Evolutionary conservation across 2,329 filamentous ascomycete species (phyloP), one percentile per base, ranked within the genome.

Genomic region (Cladophialophora exuberans): DNA sequence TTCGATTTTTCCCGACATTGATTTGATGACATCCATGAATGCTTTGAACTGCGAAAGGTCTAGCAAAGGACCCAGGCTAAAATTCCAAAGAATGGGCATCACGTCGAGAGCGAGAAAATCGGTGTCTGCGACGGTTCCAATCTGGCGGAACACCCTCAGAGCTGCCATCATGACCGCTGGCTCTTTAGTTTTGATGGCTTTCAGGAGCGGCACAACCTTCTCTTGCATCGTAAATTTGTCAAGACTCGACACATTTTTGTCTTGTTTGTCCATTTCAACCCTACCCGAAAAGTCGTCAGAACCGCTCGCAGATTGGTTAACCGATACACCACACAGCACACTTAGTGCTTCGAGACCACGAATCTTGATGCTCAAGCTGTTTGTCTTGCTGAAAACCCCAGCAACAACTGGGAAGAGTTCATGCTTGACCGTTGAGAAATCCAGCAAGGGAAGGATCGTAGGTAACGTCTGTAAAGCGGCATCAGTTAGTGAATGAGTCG

Each of bases 141-240:
- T 87, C 44, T 96, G 88, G 45, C 83, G 84, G 62, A 97, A 85
- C 1, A 97, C 90, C 52, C 86, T 87, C 28, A 97, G 78, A 0
- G 91, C 88, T 4, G 93, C 92, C 79, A 97, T 88, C 89, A 97
- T 97, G 7, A 99, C 94, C 6, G 91, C 92, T 0, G 94, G 94
- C 70, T 99, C 94, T 69, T 96, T 97, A 0, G 94, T 99, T 73
- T 96, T 97, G 75, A 99, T 97, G 1, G 81, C 91, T 67, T 89
- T 91, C 57, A 99, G 80, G 3, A 97, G 76, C 0, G 94, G 94
- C 0, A 97, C 83, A 28, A 99, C 89, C 76, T 97, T 97, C 69
- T 99, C 94, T 70, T 99, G 94, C 75, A 99, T 93, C 0, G 94
- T 97, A 68, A 94, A 97, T 71, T 97, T 97, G 75, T 99, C 94